Base-by-base conservation (phyloP, 1,284 basidiomycete genomes). In the Ganoderma boninense region DNA sequence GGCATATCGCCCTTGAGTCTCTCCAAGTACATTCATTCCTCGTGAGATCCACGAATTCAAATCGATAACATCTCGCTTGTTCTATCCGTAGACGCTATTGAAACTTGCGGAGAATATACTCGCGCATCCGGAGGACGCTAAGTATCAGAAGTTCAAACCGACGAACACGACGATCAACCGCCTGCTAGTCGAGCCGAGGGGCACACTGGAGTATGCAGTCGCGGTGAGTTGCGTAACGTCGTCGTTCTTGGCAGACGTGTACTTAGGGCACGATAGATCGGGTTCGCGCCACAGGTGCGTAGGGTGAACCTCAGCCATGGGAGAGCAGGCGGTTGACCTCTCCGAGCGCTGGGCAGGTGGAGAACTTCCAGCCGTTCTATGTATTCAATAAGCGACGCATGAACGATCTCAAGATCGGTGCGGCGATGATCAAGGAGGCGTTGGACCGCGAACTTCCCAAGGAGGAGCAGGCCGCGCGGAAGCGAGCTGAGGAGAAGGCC, bases 131-230 rank as follows among this genome's bases (percentile, higher is more conserved):
- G 85, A 89, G 7, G 92, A 95, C 73, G 82, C 84, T 18, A 94
- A 91, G 79, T 95, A 85, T 74, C 87, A 86, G 69, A 84, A 85
- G 73, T 93, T 95, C 85, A 95, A 94, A 80, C 84, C 88, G 5
- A 94, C 92, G 23, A 95, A 95, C 74, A 78, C 78, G 54, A 83
- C 83, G n/a, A 92, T 94, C 81, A 90, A 91, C 80, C 82, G 85
- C 20, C 80, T 87, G 65, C 77, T 93, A 40, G 80, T 88, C n/a
- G 80, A 86, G 42, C 87, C 88, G 0, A 93, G 90, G 77, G 93
- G 94, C 2, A 86, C 92, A 0, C 80, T 95, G 54, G 93, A 95
- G 78, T 95, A 92, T 81, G 92, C 91, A 3, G 84, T 93, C 60
- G 92, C 87, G 77, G 93, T 93, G 43, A 75, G 87, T 78, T 29